A percentile compares a stretch with the other conserved stretches of the same genome.
phyloP scores from a whole-genome alignment of 139 green algal genomes.

The Coccomyxa sp. region DNA sequence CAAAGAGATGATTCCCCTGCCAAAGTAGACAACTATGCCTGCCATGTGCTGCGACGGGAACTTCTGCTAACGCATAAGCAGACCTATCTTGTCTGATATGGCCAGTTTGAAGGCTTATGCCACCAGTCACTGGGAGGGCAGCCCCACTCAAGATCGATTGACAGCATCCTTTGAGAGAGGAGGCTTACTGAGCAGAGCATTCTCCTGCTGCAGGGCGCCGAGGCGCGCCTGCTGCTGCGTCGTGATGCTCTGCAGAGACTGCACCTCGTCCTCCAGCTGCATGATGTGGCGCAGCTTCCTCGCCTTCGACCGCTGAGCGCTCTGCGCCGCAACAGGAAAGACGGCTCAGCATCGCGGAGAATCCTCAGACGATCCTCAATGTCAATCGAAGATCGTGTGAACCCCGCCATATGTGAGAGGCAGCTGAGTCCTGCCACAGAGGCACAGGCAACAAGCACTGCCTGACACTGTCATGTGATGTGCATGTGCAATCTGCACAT shows the following conservation, averaged over 20 bases:
- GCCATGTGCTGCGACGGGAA: not conserved
- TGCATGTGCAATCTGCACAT: not conserved
- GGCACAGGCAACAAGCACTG: not conserved
- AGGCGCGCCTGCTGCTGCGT: not conserved
- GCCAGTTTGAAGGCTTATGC: not conserved
- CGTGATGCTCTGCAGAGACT: not conserved
- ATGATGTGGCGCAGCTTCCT: not conserved
- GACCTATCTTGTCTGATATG: not conserved
- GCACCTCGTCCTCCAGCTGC: not conserved
- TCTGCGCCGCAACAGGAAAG: not conserved
- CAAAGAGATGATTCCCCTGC: not conserved
- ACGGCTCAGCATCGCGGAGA: not conserved
- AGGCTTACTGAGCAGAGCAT: not conserved
- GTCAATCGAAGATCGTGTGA: not conserved
- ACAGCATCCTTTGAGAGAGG: not conserved
- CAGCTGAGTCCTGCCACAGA: not conserved
- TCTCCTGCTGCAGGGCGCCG: not conserved
- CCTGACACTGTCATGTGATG: not conserved
- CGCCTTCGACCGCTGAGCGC: not conserved
- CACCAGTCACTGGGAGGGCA: not conserved
- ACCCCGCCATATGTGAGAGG: not conserved
- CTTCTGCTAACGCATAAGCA: not conserved
- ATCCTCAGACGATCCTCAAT: not conserved
- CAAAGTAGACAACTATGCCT: not conserved
- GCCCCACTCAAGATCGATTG: not conserved